Conservation (phyloP, 257 asterid genomes). For the Plectranthus barbatus region DNA sequence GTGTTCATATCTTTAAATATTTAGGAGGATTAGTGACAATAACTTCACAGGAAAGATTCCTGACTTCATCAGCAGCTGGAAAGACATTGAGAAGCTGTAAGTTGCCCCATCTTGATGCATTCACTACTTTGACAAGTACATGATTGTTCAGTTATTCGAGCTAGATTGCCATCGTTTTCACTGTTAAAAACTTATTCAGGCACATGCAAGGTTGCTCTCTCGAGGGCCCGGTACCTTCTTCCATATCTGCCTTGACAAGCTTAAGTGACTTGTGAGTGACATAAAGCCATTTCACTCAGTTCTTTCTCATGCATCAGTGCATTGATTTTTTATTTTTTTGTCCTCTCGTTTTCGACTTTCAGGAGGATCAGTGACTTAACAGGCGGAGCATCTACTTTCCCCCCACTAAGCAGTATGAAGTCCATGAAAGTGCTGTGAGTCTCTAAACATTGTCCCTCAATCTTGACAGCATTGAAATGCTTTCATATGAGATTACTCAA, state of each 20-base stretch:
- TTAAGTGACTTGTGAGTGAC: constrained; percentile 66
- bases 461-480: not conserved
- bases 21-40: constrained; percentile 83
- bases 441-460: not conserved
- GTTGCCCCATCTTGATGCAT: constrained; percentile 8
- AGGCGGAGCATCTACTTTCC: constrained; percentile 55
- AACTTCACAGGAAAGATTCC: constrained; percentile 88
- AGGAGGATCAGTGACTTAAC: constrained; percentile 91
- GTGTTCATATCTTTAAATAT: not conserved
- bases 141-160: not conserved
- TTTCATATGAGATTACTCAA: constrained; percentile 1
- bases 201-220: constrained; percentile 91
- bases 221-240: constrained; percentile 81
- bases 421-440: constrained; percentile 70
- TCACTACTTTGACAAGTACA: not conserved
- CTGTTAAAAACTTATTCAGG: constrained; percentile 37
- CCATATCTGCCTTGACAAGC: constrained; percentile 55
- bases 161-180: not conserved
- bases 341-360: constrained; percentile 19
- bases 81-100: constrained; percentile 71
- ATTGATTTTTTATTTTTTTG: constrained; percentile 4
- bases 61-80: constrained; percentile 74
- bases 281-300: not conserved
- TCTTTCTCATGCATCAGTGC: not conserved
- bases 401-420: constrained; percentile 40